phyloP scores from a whole-genome alignment of 176 grass and related monocot genomes.

The Cymbopogon citratus region DNA sequence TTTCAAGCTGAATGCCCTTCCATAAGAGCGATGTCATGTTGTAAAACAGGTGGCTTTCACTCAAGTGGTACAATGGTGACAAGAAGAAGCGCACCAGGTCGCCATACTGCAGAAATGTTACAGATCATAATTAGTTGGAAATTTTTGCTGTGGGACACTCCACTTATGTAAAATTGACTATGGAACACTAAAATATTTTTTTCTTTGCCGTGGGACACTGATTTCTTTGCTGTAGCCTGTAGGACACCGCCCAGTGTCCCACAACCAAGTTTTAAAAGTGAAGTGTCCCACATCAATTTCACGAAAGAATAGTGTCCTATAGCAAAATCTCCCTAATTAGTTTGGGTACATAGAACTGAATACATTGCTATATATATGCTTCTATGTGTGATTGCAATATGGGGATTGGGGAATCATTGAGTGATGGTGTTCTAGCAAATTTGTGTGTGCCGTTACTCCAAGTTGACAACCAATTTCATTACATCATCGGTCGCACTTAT shows the following conservation, averaged over 20 bases:
- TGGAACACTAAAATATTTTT: no score
- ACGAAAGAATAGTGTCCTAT: no score
- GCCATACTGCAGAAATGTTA: constrained; percentile 51
- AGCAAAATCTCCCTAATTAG: no score
- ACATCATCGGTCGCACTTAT: not conserved
- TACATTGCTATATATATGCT: not conserved
- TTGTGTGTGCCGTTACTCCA: not conserved
- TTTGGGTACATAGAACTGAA: not conserved
- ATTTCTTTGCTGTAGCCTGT: no score
- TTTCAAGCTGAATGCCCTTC: constrained; percentile 94
- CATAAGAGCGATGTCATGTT: constrained; percentile 97
- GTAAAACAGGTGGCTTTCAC: constrained; percentile 79
- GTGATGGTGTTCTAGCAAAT: not conserved
- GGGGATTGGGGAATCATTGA: not conserved
- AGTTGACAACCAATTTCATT: not conserved
- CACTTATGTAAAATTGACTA: no score
- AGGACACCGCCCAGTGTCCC: no score
- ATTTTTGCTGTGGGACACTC: no score
- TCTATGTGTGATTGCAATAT: not conserved
- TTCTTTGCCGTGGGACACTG: no score
- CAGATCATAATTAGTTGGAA: not conserved
- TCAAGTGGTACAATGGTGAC: constrained; percentile 83
- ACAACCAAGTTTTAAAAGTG: no score
- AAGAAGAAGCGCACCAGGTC: constrained; percentile 80
- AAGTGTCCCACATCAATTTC: no score